Conservation (phyloP, 768 basidiomycete genomes). For the Dioszegia aurantiaca region DNA sequence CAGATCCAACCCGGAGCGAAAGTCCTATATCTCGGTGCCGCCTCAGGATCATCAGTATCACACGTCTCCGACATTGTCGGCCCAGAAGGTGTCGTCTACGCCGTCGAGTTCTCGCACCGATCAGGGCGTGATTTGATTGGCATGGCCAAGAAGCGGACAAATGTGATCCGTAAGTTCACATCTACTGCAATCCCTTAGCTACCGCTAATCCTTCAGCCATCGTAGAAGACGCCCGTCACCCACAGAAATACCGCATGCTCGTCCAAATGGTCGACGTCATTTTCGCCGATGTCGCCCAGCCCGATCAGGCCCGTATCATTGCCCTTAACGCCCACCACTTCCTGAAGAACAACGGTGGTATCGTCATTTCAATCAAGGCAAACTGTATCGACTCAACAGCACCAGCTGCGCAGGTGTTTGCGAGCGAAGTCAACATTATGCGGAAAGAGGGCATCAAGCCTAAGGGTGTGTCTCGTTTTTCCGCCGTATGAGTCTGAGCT, state of each 20-base stretch:
- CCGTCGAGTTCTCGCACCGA: slow-evolving; percentile 94
- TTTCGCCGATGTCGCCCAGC: slow-evolving; percentile 97
- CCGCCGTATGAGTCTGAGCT: neutral
- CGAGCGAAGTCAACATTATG: slow-evolving; percentile 76
- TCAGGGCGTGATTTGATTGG: slow-evolving; percentile 96
- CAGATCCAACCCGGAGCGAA: slow-evolving; percentile 84
- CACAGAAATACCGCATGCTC: slow-evolving; percentile 96
- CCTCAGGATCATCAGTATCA: slow-evolving; percentile 94
- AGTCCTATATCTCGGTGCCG: slow-evolving; percentile 96
- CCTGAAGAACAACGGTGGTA: slow-evolving; percentile 88
- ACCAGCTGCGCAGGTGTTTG: slow-evolving; percentile 83
- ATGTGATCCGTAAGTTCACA: slow-evolving; percentile 79
- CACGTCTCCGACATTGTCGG: slow-evolving; percentile 99
- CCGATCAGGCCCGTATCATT: slow-evolving; percentile 97
- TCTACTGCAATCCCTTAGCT: too few species aligned
- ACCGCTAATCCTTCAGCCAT: slow-evolving; percentile 58
- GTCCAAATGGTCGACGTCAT: slow-evolving; percentile 92
- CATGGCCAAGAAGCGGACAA: slow-evolving; percentile 99
- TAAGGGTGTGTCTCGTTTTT: slow-evolving; percentile 55
- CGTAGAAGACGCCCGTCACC: slow-evolving; percentile 93
- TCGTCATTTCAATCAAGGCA: slow-evolving; percentile 97
- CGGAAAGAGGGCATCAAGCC: slow-evolving; percentile 82
- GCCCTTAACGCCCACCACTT: slow-evolving; percentile 88
- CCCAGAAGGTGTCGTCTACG: slow-evolving; percentile 94
- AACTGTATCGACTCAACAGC: slow-evolving; percentile 98